A percentile compares a stretch with the other conserved stretches of the same genome.
Evolutionary conservation across 805 yeast genomes (phyloP).

Genomic region (Lipomyces anomalus): DNA sequence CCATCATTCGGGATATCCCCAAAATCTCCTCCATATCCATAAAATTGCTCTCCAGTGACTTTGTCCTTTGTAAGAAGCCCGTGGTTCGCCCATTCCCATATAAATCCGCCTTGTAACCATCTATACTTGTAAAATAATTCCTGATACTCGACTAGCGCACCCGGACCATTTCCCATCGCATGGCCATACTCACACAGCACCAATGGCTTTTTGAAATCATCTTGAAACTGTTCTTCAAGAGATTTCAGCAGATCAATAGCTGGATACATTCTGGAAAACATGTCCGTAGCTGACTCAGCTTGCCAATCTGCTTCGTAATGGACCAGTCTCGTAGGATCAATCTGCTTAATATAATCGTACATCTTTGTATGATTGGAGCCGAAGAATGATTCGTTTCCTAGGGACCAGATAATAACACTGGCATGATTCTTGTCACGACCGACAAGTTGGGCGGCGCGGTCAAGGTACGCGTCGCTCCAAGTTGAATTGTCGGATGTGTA

Average conservation of each 20-base stretch:
- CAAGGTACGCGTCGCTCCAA: conserved; percentile 36
- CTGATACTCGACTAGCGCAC: conserved; percentile 33
- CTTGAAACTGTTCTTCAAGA: conserved; percentile 23
- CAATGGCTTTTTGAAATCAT: conserved; percentile 29
- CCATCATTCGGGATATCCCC: conserved; percentile 37
- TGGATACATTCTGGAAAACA: conserved; percentile 35
- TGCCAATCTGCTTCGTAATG: conserved; percentile 35
- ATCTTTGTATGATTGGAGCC: conserved; percentile 34
- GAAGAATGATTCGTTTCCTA: conserved; percentile 37
- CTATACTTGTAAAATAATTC: conserved; percentile 32
- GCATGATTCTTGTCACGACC: conserved; percentile 36
- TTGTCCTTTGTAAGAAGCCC: conserved; percentile 30
- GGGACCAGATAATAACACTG: conserved; percentile 36
- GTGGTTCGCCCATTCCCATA: conserved; percentile 41
- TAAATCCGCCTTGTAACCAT: conserved; percentile 36
- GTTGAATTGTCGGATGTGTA: conserved; percentile 33
- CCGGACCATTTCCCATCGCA: conserved; percentile 41
- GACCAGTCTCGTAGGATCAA: conserved; percentile 32
- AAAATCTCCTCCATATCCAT: conserved; percentile 38
- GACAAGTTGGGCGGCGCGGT: conserved; percentile 33
- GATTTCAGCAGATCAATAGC: conserved; percentile 30
- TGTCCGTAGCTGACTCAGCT: conserved; percentile 31
- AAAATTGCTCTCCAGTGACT: conserved; percentile 20
- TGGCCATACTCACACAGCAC: conserved; percentile 38
- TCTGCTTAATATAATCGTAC: conserved; percentile 28